Evolutionary conservation across 2,329 filamentous ascomycete species (phyloP).

Genomic region (Cyphellophora attinorum): DNA sequence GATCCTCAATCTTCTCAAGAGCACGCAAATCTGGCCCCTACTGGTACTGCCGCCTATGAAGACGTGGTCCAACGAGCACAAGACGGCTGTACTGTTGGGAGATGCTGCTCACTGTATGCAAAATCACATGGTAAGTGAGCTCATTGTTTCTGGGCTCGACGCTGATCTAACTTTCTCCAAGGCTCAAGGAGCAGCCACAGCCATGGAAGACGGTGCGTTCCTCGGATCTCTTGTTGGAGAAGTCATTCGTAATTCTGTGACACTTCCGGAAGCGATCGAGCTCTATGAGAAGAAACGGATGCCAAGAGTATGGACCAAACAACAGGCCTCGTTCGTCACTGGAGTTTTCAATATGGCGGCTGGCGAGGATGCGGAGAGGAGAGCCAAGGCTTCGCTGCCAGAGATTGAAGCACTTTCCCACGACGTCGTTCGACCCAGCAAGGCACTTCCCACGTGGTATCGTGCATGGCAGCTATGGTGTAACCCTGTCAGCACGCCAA

Average conservation of each 20-base stretch:
- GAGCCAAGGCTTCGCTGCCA: constrained; percentile 6
- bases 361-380: constrained; percentile 5
- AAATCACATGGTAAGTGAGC: constrained; percentile 36
- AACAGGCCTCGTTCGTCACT: constrained; percentile 26
- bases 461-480: constrained; percentile 11
- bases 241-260: constrained; percentile 25
- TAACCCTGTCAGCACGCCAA: constrained; percentile 8
- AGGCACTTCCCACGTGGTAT: constrained; percentile 10
- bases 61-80: constrained; percentile 31
- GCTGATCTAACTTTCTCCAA: too few relatives aligned
- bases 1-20: constrained; percentile 21
- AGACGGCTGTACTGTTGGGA: constrained; percentile 36
- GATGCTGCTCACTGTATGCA: constrained; percentile 29
- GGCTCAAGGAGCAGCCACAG: constrained; percentile 36
- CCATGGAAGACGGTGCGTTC: constrained; percentile 36
- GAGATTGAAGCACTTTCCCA: constrained; percentile 8
- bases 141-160: too few relatives aligned
- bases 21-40: constrained; percentile 34
- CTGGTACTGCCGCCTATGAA: constrained; percentile 33
- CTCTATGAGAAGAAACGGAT: constrained; percentile 33
- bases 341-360: constrained; percentile 12
- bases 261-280: constrained; percentile 24
- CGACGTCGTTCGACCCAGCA: constrained; percentile 6
- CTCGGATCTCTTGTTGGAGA: constrained; percentile 27
- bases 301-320: constrained; percentile 33